These are phyloP conservation scores for Claviceps monticola DNA, from an alignment of 2,329 filamentous ascomycete genomes.

Conservation along the genomic window DNA sequence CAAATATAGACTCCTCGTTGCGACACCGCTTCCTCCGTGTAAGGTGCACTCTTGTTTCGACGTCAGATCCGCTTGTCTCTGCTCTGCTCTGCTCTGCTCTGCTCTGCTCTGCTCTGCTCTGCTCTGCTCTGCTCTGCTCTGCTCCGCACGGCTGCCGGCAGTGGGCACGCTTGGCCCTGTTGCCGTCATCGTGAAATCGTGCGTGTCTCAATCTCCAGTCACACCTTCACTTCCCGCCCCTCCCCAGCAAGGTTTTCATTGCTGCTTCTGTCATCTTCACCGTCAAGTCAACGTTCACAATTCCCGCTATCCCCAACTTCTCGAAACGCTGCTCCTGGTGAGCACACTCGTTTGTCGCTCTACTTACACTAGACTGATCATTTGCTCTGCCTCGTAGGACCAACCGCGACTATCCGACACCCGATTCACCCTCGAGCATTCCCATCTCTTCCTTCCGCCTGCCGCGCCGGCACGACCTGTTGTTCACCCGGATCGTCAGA, in stretches of 20 bases:
- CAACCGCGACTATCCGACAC: conserved; percentile 7
- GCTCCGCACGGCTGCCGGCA: background rate
- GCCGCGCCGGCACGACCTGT: conserved; percentile 11
- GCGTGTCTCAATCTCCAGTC: conserved; percentile 7
- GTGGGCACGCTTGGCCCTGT: background rate
- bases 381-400: conserved; percentile 8
- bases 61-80: background rate
- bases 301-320: background rate
- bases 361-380: conserved; percentile 6
- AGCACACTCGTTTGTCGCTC: background rate
- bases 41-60: background rate
- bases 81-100: background rate
- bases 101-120: background rate
- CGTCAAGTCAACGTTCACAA: no score
- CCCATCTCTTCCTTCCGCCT: background rate
- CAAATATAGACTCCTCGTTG: background rate
- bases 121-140: background rate
- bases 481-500: background rate
- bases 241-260: background rate
- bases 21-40: background rate
- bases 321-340: background rate
- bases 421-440: conserved; percentile 8
- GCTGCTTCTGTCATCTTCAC: no score
- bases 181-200: background rate
- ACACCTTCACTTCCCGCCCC: background rate